Percentiles rank a stretch among this genome's conserved stretches.
phyloP scores from a whole-genome alignment of 2,329 filamentous ascomycete species.

The Chaetomiaceae sp. region DNA sequence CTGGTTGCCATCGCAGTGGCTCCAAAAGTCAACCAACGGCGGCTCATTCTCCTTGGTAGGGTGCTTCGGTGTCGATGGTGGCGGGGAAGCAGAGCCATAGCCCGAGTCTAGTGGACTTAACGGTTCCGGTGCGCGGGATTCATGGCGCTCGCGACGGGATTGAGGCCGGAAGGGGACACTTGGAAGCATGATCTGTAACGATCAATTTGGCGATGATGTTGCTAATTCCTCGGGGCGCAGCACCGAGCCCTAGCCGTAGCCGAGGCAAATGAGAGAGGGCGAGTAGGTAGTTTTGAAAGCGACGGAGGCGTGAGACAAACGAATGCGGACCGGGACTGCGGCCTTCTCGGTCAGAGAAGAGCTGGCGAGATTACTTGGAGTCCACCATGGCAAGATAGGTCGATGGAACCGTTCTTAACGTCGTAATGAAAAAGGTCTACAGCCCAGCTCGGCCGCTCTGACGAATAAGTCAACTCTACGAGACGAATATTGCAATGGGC shows the following conservation, averaged over 20 bases:
- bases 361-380: not conserved
- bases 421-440: not conserved
- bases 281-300: not conserved
- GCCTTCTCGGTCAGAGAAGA: not conserved
- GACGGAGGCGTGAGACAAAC: constrained; percentile 1
- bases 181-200: constrained; percentile 10
- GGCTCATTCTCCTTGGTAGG: constrained; percentile 6
- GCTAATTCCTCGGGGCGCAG: not conserved
- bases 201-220: not conserved
- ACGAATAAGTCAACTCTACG: not conserved
- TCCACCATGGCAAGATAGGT: constrained; percentile 8
- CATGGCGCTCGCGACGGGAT: constrained; percentile 16
- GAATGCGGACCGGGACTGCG: not conserved
- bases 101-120: constrained; percentile 25
- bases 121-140: constrained; percentile 14
- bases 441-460: not conserved
- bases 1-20: constrained; percentile 19
- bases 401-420: not conserved
- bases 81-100: constrained; percentile 22
- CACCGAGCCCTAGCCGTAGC: too few species aligned
- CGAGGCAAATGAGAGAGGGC: not conserved
- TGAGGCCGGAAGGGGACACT: constrained; percentile 9
- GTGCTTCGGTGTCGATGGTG: constrained; percentile 7
- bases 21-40: constrained; percentile 7
- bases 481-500: not conserved